These are phyloP conservation scores for Yamadazyma sp. DNA, from an alignment of 1,139 yeast genomes.

Conservation along the genomic window DNA sequence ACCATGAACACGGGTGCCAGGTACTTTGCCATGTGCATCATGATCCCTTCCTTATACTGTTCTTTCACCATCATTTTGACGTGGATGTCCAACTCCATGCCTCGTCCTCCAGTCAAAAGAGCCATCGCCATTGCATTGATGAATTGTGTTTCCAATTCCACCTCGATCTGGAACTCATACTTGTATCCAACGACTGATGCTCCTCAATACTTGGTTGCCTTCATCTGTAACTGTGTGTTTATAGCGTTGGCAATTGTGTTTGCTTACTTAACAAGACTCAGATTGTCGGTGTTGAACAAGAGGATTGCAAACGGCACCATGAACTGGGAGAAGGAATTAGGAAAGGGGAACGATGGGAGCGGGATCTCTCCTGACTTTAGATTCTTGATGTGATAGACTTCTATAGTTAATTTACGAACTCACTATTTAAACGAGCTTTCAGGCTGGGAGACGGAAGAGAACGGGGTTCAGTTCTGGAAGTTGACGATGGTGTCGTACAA, in stretches of 20 bases:
- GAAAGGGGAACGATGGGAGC: conserved; percentile 47
- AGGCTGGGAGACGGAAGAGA: too few species aligned
- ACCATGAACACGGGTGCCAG: conserved; percentile 59
- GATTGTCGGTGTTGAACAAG: conserved; percentile 40
- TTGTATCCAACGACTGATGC: conserved; percentile 42
- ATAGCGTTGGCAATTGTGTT: conserved; percentile 38
- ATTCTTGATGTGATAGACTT: conserved; percentile 26
- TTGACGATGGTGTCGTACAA: conserved; percentile 53
- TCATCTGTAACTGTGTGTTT: conserved; percentile 50
- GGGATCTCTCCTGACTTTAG: conserved; percentile 45
- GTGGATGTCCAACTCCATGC: conserved; percentile 55
- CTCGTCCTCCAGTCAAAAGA: conserved; percentile 55
- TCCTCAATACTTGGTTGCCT: conserved; percentile 48
- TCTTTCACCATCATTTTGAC: conserved; percentile 55
- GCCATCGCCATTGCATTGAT: conserved; percentile 53
- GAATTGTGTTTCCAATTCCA: conserved; percentile 53
- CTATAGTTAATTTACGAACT: too few species aligned
- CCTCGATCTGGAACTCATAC: conserved; percentile 55
- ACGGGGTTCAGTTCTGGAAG: too few species aligned
- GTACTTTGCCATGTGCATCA: conserved; percentile 60
- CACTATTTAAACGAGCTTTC: too few species aligned
- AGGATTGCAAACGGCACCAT: conserved; percentile 46
- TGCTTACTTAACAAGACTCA: conserved; percentile 40
- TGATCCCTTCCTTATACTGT: conserved; percentile 59
- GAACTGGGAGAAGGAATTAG: conserved; percentile 54